Percentiles rank a stretch among this genome's conserved stretches.
These are phyloP conservation scores for Moesziomyces parantarcticus DNA, from an alignment of 1,284 basidiomycete genomes.

Conservation along the genomic window DNA sequence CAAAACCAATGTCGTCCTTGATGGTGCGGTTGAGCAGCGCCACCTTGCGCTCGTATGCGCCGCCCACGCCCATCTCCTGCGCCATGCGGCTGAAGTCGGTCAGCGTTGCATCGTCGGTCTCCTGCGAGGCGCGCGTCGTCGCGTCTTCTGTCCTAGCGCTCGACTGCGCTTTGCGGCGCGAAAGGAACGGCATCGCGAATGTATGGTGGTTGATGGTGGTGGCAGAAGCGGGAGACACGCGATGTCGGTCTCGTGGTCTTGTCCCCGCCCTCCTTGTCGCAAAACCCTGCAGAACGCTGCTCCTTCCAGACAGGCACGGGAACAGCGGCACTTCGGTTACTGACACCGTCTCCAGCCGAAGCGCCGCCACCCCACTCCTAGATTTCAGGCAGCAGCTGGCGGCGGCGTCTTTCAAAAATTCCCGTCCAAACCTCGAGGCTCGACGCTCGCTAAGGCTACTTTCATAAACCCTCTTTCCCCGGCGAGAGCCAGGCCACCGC, in stretches of 20 bases:
- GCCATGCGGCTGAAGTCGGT: constrained; percentile 49
- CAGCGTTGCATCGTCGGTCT: constrained; percentile 35
- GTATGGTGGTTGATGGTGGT: background rate
- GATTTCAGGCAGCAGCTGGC: too few species aligned
- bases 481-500: too few species aligned
- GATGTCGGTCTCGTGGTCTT: background rate
- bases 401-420: too few species aligned
- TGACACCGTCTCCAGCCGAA: too few species aligned
- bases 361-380: too few species aligned
- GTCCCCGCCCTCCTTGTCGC: too few species aligned
- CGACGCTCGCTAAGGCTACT: too few species aligned
- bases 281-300: too few species aligned
- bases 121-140: constrained; percentile 12
- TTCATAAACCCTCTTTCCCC: too few species aligned
- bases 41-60: constrained; percentile 60
- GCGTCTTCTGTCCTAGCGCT: background rate
- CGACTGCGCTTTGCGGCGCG: constrained; percentile 7
- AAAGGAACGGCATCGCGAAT: background rate
- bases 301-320: too few species aligned
- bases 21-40: constrained; percentile 56
- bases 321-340: too few species aligned
- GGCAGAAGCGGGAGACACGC: background rate
- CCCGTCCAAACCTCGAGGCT: too few species aligned
- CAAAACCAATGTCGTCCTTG: constrained; percentile 72
- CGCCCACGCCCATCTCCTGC: constrained; percentile 55